Evolutionary conservation across 1,139 yeast genomes (phyloP), one percentile per base, ranked within the genome.

Genomic region (Protomyces macrosporus): DNA sequence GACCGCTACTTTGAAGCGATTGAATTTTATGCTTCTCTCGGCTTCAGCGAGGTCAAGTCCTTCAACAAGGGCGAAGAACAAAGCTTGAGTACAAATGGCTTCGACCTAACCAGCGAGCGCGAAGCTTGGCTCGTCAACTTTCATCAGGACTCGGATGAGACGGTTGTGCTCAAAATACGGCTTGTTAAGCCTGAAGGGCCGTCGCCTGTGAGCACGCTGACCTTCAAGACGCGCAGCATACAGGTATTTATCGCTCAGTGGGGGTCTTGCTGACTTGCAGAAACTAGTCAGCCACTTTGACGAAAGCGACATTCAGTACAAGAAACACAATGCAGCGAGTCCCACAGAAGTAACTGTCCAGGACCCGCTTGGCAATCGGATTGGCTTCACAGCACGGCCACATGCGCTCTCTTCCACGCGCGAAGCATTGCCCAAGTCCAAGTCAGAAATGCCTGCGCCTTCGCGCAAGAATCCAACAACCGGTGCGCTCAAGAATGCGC

Each of bases 71-170:
- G 70, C 45, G 68, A 60, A 9, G 33, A 40, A 37, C 9, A 36
- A 9, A n/a, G 9, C 35, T 16, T 39, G 50, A 45, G 40, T 14
- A 68, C 34, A 64, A 69, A 39, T 69, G 71, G 68, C 68, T 60
- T 71, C 71, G 55, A 64, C 65, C 50, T 52, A 1, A 67, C 71
- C 70, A 68, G 73, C 23, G 57, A 71, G 60, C 62, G 69, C 57
- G 88, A 84, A 72, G 71, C 80, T 52, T 84, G 88, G 88, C 71
- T 84, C 51, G 83, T 83, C 70, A 74, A 81, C 23, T 82, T 80
- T 55, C 75, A 77, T 63, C 56, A 75, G 34, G 79, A 79, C 66
- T 73, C 70, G 30, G 74, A 74, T 45, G 67, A 69, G 53, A 68
- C 69, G 37, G 69, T 69, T 51, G 74, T 75, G 23, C 51, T 76